These are phyloP conservation scores for Phtheirospermum japonicum DNA, from an alignment of 257 asterid species.

Conservation along the genomic window DNA sequence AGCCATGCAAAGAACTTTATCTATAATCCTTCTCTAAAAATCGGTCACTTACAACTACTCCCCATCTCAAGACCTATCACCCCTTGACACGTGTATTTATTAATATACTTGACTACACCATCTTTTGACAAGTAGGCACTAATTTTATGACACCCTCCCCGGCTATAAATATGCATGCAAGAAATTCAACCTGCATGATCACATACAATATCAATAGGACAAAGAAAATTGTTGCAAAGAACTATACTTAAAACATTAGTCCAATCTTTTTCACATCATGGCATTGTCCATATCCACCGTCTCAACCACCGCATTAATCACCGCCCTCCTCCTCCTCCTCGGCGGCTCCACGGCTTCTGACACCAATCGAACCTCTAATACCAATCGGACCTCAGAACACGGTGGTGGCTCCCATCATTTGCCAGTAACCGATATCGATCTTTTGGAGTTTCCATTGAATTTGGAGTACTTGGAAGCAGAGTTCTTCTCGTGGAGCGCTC, in stretches of 20 bases:
- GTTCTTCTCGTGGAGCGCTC: conserved; percentile 66
- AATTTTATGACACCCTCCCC: not conserved
- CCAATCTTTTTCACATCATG: conserved; percentile 23
- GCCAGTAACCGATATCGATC: conserved; percentile 47
- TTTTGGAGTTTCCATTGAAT: conserved; percentile 68
- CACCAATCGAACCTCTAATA: too few species aligned
- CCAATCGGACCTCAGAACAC: not conserved
- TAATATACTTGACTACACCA: not conserved
- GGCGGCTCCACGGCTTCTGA: conserved; percentile 3
- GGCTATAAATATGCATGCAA: conserved; percentile 13
- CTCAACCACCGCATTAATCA: conserved; percentile 25
- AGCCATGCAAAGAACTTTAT: conserved; percentile 4
- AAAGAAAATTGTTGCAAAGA: not conserved
- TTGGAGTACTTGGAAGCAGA: conserved; percentile 82
- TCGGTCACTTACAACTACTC: not conserved
- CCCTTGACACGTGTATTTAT: not conserved
- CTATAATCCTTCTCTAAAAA: not conserved
- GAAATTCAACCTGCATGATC: not conserved
- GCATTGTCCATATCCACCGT: conserved; percentile 30
- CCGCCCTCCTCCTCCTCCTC: conserved; percentile 17
- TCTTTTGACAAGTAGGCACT: conserved; percentile 8
- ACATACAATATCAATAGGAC: not conserved
- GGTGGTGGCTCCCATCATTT: not conserved
- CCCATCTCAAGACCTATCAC: not conserved
- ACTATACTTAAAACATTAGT: not conserved